Evolutionary conservation across 805 yeast genomes (phyloP).

Genomic region (Ogataea trehaloabstinens): DNA sequence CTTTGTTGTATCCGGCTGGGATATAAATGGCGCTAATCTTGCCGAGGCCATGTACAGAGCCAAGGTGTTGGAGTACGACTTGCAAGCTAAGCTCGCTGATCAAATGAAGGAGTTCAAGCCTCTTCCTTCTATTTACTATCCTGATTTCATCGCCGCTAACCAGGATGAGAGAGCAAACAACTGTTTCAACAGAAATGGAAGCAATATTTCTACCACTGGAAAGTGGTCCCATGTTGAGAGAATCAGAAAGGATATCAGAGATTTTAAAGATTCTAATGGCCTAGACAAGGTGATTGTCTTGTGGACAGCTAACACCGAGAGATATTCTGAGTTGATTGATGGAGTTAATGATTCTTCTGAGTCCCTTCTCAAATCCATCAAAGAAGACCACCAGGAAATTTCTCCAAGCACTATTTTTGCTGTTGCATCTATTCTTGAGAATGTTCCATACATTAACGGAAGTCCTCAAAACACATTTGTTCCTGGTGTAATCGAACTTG

Average conservation of each 20-base stretch:
- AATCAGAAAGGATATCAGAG: slow-evolving; percentile 78
- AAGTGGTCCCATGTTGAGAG: slow-evolving; percentile 91
- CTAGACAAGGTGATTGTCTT: slow-evolving; percentile 86
- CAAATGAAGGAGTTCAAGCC: slow-evolving; percentile 64
- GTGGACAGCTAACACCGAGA: slow-evolving; percentile 98
- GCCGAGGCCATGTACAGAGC: slow-evolving; percentile 82
- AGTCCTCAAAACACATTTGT: slow-evolving; percentile 98
- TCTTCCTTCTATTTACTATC: slow-evolving; percentile 85
- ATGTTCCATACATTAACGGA: slow-evolving; percentile 89
- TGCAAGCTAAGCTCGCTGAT: slow-evolving; percentile 72
- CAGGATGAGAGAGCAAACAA: slow-evolving; percentile 92
- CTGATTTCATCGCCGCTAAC: slow-evolving; percentile 94
- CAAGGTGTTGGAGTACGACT: slow-evolving; percentile 78
- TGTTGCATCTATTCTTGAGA: slow-evolving; percentile 86
- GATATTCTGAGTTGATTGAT: slow-evolving; percentile 71
- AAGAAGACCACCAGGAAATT: slow-evolving; percentile 76
- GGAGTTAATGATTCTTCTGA: slow-evolving; percentile 91
- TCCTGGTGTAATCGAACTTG: slow-evolving; percentile 89
- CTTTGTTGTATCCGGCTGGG: slow-evolving; percentile 93
- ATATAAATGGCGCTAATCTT: slow-evolving; percentile 70
- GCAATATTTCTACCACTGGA: slow-evolving; percentile 50
- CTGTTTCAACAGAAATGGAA: slow-evolving; percentile 58
- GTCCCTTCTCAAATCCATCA: slow-evolving; percentile 69
- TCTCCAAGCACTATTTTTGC: slow-evolving; percentile 95
- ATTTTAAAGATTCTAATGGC: slow-evolving; percentile 66